Base-by-base conservation (phyloP, 2,329 filamentous ascomycete genomes). In the Ilyonectria sp. region DNA sequence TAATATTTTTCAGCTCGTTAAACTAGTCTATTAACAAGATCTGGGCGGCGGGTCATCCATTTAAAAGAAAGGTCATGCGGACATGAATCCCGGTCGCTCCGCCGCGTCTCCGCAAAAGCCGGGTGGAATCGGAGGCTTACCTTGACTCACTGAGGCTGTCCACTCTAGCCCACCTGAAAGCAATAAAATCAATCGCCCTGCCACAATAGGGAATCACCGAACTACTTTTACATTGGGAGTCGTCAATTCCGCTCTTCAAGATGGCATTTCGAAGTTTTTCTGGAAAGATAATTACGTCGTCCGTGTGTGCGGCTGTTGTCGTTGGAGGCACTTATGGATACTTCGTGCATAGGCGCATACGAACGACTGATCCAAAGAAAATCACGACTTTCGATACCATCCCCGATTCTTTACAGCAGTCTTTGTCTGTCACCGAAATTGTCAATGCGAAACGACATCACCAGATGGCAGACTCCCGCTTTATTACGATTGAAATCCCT, bases 401-500 rank as follows among this genome's bases (percentile, higher is more conserved):
- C 2, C 69, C 77, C 0, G 73, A 77, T 3, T 62, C 73, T 3
- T 77, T 79, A 15, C 52, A 57, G n/a, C 63, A 68, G 15, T 78
- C 77, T 0, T 53, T 21, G 1, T 74, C 77, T 1, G 68, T 79
- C 6, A 70, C 54, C 2, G 50, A 71, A 3, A 55, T 78, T 6
- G 72, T 79, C 55, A 80, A 80, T 19, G 74, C 68, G 0, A 63
- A 63, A 6, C 60, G 68, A 8, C 69, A 78, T 26, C 55, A 53
- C 0, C 49, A 57, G 17, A 31, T 65, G 2, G 61, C 68, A 9
- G 78, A 80, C 55, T 74, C 71, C 2, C 71, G 74, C 4, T 75
- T 65, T 46, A 71, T 76, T 2, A 70, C 73, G 0, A 68, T 80
- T 13, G 54, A 74, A 1, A 59, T 79, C 13, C 69, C 74, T 0